Conservation (phyloP, 345 rosid species). For the Aethionema arabicum region DNA sequence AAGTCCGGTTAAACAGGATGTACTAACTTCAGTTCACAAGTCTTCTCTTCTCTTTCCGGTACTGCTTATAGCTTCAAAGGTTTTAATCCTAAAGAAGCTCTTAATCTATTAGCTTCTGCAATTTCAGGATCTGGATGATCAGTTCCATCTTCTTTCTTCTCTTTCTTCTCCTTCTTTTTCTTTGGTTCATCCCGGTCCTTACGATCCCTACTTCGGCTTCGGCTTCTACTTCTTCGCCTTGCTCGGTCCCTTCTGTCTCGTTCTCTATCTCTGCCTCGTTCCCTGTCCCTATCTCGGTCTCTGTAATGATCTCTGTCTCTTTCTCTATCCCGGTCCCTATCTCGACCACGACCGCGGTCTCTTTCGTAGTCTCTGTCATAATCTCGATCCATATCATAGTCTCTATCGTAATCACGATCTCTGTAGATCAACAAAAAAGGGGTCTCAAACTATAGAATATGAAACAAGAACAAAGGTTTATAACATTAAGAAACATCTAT, state of each 20-base stretch:
- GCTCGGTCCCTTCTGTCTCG: slow-evolving; percentile 72
- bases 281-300: slow-evolving; percentile 72
- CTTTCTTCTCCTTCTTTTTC: slow-evolving; percentile 68
- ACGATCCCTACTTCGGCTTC: slow-evolving; percentile 67
- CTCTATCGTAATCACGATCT: slow-evolving; percentile 57
- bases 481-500: slow-evolving; percentile 8
- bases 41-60: slow-evolving; percentile 11
- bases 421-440: slow-evolving; percentile 32
- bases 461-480: slow-evolving; percentile 1
- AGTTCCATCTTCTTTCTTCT: slow-evolving; percentile 75
- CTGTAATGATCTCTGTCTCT: slow-evolving; percentile 70
- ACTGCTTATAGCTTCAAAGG: slow-evolving; percentile 47
- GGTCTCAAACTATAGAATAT: neutral
- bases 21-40: slow-evolving; percentile 1
- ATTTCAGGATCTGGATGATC: slow-evolving; percentile 88
- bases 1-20: neutral
- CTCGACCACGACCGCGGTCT: slow-evolving; percentile 51
- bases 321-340: slow-evolving; percentile 55
- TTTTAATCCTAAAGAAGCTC: slow-evolving; percentile 74
- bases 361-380: slow-evolving; percentile 53
- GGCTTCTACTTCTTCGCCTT: slow-evolving; percentile 70
- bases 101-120: slow-evolving; percentile 83
- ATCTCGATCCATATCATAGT: slow-evolving; percentile 58
- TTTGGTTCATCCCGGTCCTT: slow-evolving; percentile 65
- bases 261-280: slow-evolving; percentile 73